Evolutionary conservation across 2,329 filamentous ascomycete genomes (phyloP), one percentile per base, ranked within the genome.

Genomic region (Stromatinia cepivora): DNA sequence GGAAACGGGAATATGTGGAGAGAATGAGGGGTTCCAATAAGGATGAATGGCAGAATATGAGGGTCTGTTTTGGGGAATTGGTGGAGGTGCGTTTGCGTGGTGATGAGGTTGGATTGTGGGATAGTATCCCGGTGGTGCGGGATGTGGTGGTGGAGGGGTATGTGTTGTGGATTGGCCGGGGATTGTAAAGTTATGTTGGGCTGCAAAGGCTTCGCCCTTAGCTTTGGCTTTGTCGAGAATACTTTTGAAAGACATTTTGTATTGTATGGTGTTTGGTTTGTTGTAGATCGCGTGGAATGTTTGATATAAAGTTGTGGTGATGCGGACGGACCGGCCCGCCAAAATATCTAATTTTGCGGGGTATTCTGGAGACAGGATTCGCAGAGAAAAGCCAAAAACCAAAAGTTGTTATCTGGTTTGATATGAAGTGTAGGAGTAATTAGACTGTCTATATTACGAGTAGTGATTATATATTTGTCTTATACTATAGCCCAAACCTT

Each of bases 21-120:
- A 77, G 73, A 88, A 86, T 10, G 79, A 80, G 0, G 86, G 82
- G 70, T 81, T 81, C 86, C 86, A 88, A 77, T 87, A 87, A 22
- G 54, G 59, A 22, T 66, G 57, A 25, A 52, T 66, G n/a, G 67
- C 34, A 50, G 58, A 58, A 64, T 68, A 62, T 31, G 72, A 58
- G 17, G 66, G 62, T 17, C 53, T 69, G 53, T 53, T 66, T 28
- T 45, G 69, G 34, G 59, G 68, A 28, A 66, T 72, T 1, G 67
- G 67, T 8, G 67, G 67, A 42, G 67, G 67, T 25, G 42, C 42
- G 17, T 45, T 34, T n/a, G 61, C 13, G 3, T 69, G 31, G 25
- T 58, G 54, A 46, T 61, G 59, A 53, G 66, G 13, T 46, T 65
- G 63, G 34, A 66, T n/a, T 61, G 22, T 52, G 25, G 56, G 46